Evolutionary conservation across 2,329 filamentous ascomycete genomes (phyloP), one percentile per base, ranked within the genome.

Genomic region (Verticillium tricorpus): DNA sequence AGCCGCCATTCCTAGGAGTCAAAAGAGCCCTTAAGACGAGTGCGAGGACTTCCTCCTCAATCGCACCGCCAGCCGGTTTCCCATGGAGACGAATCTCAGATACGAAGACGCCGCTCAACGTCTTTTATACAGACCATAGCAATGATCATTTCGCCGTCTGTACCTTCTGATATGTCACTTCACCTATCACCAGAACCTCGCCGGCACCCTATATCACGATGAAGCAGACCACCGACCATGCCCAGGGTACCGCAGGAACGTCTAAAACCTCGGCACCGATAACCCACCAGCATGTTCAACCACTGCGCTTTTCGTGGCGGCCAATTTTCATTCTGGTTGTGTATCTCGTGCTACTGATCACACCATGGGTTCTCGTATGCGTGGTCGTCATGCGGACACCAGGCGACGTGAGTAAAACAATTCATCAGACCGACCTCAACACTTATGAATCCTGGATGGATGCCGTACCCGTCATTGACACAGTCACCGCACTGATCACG

Each of bases 301-400:
- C 60, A 12, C 62, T 62, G 22, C 63, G 58, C 15, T 57, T 62
- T 37, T 52, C 60, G 19, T 39, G 55, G 28, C 63, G 62, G 35
- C 63, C 63, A 22, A 15, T 65, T 9, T 62, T 62, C 52, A 62
- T 65, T 15, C 39, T 64, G n/a, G 32, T 57, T 31, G 37, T 55
- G 19, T 65, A 65, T 55, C 39, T 64, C 11, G 22, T 64, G n/a
- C 28, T 65, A 0, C 28, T 65, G 22, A 22, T 65, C 15, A 34
- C 55, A 12, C 63, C 63, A n/a, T 65, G 63, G 63, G 40, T 62
- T 17, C 54, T 57, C 35, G 28, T 64, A 4, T 64, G 62, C 19
- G 34, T 65, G 15, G 56, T 65, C 54, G 64, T 60, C 28, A 40
- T 22, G 15, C 57, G 45, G 25, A 64, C 56, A 32, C 60, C 62